Evolutionary conservation across 1,139 yeast species (phyloP).

Genomic region (Blastobotrys capitulatus): DNA sequence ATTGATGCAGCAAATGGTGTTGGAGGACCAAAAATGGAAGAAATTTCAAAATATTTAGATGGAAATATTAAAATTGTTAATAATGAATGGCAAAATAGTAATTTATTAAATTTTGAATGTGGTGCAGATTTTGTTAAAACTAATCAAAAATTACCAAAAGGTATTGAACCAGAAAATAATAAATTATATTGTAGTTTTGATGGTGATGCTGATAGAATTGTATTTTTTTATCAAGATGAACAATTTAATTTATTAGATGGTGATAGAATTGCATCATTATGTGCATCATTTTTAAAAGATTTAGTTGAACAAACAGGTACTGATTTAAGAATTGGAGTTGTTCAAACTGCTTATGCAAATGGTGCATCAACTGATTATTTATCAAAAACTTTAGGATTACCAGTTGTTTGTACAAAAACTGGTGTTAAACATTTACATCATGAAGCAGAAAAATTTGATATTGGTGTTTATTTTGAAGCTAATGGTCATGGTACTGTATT

Average conservation of each 20-base stretch:
- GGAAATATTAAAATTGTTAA: constrained; percentile 52
- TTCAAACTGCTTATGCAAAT: constrained; percentile 97
- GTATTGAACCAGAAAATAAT: constrained; percentile 38
- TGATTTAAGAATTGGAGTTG: constrained; percentile 61
- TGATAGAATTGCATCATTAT: constrained; percentile 83
- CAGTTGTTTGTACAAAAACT: constrained; percentile 87
- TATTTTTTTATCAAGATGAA: constrained; percentile 59
- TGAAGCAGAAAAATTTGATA: constrained; percentile 74
- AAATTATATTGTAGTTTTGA: constrained; percentile 79
- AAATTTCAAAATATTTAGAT: constrained; percentile 40
- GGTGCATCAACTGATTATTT: constrained; percentile 82
- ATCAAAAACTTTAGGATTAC: constrained; percentile 55
- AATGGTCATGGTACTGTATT: constrained; percentile 99
- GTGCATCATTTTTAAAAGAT: constrained; percentile 62
- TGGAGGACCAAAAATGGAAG: constrained; percentile 72
- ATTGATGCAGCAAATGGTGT: constrained; percentile 95
- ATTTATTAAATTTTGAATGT: constrained; percentile 64
- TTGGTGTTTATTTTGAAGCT: constrained; percentile 96
- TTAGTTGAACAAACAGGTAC: constrained; percentile 40
- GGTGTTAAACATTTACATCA: constrained; percentile 96
- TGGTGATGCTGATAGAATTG: constrained; percentile 96
- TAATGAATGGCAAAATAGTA: constrained; percentile 50
- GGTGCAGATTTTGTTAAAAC: constrained; percentile 98
- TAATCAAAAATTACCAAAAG: constrained; percentile 69
- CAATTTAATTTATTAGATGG: constrained; percentile 79